Conservation (phyloP, 495 filamentous ascomycete species). For the Clavariopsis aquatica region DNA sequence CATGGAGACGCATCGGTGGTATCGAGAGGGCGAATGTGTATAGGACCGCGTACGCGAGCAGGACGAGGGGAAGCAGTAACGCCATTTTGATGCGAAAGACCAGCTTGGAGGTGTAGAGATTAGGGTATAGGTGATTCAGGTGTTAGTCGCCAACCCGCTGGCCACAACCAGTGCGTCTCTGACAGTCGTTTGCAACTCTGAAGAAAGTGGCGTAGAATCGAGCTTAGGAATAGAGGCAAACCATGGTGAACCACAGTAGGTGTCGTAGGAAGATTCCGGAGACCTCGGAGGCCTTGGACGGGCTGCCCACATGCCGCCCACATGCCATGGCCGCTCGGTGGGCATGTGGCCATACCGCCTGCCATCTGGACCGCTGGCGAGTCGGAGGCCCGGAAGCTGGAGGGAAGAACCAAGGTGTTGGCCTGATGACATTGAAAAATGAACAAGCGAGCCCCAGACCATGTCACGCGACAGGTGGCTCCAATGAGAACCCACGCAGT, state of each 20-base stretch:
- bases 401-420: background rate
- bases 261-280: background rate
- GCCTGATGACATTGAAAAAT: background rate
- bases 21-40: conserved; percentile 30
- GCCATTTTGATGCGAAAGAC: conserved; percentile 22
- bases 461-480: background rate
- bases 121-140: conserved; percentile 3
- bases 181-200: too few species aligned
- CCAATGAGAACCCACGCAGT: background rate
- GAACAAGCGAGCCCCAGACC: background rate
- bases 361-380: background rate
- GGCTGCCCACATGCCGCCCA: too few species aligned
- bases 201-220: background rate
- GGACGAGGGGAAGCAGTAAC: conserved; percentile 22
- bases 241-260: background rate
- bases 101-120: conserved; percentile 1
- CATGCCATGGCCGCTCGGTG: background rate
- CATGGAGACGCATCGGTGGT: conserved; percentile 10
- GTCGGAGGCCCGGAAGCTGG: background rate
- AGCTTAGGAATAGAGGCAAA: background rate
- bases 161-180: conserved; percentile 16
- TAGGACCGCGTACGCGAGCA: conserved; percentile 26
- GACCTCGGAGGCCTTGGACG: background rate
- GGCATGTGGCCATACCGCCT: background rate
- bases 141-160: background rate